Evolutionary conservation across 176 grass and related monocot species (phyloP).

Genomic region (Olyra latifolia): DNA sequence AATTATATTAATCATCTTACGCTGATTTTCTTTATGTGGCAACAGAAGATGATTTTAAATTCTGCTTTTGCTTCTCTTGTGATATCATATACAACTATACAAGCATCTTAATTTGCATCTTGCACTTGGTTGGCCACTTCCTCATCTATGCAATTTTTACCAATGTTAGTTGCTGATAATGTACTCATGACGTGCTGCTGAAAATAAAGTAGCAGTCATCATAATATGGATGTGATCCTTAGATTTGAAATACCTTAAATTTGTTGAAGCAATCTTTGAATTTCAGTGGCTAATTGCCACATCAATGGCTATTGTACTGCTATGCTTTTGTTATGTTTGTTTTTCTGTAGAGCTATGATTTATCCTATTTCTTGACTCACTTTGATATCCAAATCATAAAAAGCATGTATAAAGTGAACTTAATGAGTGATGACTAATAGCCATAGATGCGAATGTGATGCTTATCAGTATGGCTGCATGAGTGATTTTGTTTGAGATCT

Average conservation of each 20-base stretch:
- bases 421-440: not conserved
- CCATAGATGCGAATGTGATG: not conserved
- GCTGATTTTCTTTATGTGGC: slow-evolving; percentile 23
- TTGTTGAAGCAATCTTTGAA: not conserved
- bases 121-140: not conserved
- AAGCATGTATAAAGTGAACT: not conserved
- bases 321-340: not conserved
- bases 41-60: not conserved
- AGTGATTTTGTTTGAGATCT: not conserved
- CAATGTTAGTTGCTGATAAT: slow-evolving; percentile 1
- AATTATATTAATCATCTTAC: slow-evolving; percentile 9
- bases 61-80: not conserved
- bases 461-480: not conserved
- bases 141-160: not conserved
- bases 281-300: not conserved
- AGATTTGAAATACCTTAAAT: not conserved
- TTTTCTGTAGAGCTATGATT: not conserved
- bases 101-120: not conserved
- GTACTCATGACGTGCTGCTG: not conserved
- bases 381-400: not conserved
- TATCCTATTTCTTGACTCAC: not conserved
- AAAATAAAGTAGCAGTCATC: not conserved
- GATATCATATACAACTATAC: slow-evolving; percentile 11
- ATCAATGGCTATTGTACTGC: not conserved
- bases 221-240: not conserved